Conservation (phyloP, 2,329 filamentous ascomycete genomes). For the Cladosporium colombiae region DNA sequence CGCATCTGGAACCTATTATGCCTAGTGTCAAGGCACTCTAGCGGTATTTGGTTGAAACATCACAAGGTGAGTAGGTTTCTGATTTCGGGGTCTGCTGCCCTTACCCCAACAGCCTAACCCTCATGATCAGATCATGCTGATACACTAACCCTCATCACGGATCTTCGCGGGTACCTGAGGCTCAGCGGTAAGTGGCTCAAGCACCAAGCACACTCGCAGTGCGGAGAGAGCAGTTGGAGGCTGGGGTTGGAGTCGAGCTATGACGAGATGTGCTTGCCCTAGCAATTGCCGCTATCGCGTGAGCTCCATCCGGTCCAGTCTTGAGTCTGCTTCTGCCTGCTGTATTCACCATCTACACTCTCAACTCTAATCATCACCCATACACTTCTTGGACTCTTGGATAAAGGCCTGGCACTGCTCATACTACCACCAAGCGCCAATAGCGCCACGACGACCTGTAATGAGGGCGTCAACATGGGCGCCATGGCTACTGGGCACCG, state of each 20-base stretch:
- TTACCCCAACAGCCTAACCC: not conserved
- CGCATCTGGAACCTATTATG: accelerated
- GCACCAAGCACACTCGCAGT: not conserved
- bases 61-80: not conserved
- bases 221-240: slow-evolving; percentile 9
- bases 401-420: not conserved
- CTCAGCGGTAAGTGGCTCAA: slow-evolving; percentile 13
- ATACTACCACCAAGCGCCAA: not conserved
- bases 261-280: slow-evolving; percentile 12
- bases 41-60: not conserved
- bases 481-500: slow-evolving; percentile 15
- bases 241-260: slow-evolving; percentile 10
- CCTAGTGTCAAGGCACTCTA: not conserved
- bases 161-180: slow-evolving; percentile 10
- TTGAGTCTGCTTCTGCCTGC: not conserved
- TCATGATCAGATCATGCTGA: too few relatives aligned
- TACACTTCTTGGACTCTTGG: not conserved
- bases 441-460: not conserved
- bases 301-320: not conserved
- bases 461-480: slow-evolving; percentile 19
- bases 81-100: not conserved
- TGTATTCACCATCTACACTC: not conserved
- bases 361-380: not conserved
- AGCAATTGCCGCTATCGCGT: slow-evolving; percentile 16
- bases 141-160: not conserved